Base-by-base conservation (phyloP, 305 asterid genomes). In the Andrographis paniculata region DNA sequence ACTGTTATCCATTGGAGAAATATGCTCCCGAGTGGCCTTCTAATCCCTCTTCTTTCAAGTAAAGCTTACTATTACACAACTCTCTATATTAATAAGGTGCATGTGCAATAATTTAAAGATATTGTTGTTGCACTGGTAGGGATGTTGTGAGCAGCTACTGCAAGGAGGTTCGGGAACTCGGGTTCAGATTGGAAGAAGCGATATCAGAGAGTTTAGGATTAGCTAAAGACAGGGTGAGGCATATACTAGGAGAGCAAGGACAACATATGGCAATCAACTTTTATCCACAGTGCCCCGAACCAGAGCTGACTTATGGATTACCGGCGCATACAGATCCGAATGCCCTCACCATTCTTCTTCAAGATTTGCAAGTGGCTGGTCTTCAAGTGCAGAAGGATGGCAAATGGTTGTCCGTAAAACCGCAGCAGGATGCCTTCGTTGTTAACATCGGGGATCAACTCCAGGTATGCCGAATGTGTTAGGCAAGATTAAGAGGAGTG, bases 191-290 rank as follows among this genome's bases (percentile, higher is more conserved):
- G 56, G 69, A 88, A 56, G 95, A 81, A 68, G 76, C 70, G 19
- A 81, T 88, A 60, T 77, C 95, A 1, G 80, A 79, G 69, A 84
- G 97, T 62, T 49, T 88, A 9, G 94, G 93, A 17, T 65, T 88
- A 14, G 67, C 59, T 5, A 72, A 59, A 44, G 84, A 72, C 23
- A 49, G 41, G 21, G 45, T 84, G 9, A 88, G 71, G 73, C 49
- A 63, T 9, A 66, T 68, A 16, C 22, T 88, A 44, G 94, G 95
- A 23, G 92, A 84, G 20, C 97, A 84, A 63, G 97, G 97, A 13
- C 95, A 88, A 44, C 97, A 88, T 37, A 84, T 88, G 97, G 97
- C 97, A 9, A 20, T 84, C 38, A 88, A 84, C 53, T 84, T 67
- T 40, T 88, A 88, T 55, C 95, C 97, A 0, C 78, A 87, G 0